Evolutionary conservation across 2,329 filamentous ascomycete species (phyloP).

Genomic region (Aspergillus chevalieri): DNA sequence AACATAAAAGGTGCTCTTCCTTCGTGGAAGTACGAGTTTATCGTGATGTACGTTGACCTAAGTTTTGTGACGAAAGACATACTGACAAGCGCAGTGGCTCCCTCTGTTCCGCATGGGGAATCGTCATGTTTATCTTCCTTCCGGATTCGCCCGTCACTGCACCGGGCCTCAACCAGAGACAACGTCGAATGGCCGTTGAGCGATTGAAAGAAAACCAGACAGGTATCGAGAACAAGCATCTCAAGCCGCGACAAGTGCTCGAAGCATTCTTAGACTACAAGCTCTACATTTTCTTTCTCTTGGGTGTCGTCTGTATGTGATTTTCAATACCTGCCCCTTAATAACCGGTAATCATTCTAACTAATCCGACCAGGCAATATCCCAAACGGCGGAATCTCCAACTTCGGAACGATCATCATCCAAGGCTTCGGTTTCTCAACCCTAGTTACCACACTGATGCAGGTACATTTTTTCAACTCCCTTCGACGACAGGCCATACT

Average conservation of each 20-base stretch:
- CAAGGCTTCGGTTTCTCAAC: slow-evolving; percentile 52
- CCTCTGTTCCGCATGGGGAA: slow-evolving; percentile 55
- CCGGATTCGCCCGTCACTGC: slow-evolving; percentile 54
- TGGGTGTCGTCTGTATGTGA: slow-evolving; percentile 41
- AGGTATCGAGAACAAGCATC: slow-evolving; percentile 51
- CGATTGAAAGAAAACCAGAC: slow-evolving; percentile 54
- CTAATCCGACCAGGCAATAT: slow-evolving; percentile 35
- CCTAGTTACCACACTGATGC: slow-evolving; percentile 49
- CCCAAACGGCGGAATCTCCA: slow-evolving; percentile 53
- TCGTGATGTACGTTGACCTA: slow-evolving; percentile 47
- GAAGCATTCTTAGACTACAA: slow-evolving; percentile 56
- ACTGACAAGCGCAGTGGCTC: slow-evolving; percentile 29
- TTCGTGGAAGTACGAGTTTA: slow-evolving; percentile 63
- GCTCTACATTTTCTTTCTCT: slow-evolving; percentile 52
- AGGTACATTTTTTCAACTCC: slow-evolving; percentile 21
- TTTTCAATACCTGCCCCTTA: not conserved
- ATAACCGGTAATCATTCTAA: not conserved
- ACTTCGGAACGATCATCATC: slow-evolving; percentile 56
- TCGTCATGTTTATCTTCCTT: slow-evolving; percentile 52
- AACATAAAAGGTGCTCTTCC: slow-evolving; percentile 52
- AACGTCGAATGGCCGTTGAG: slow-evolving; percentile 52
- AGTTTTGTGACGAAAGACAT: no score
- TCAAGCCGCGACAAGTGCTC: slow-evolving; percentile 51
- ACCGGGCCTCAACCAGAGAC: slow-evolving; percentile 44
- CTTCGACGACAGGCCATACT: not conserved